Base-by-base conservation (phyloP, 1,139 yeast genomes). In the Yamadazyma dendronema region DNA sequence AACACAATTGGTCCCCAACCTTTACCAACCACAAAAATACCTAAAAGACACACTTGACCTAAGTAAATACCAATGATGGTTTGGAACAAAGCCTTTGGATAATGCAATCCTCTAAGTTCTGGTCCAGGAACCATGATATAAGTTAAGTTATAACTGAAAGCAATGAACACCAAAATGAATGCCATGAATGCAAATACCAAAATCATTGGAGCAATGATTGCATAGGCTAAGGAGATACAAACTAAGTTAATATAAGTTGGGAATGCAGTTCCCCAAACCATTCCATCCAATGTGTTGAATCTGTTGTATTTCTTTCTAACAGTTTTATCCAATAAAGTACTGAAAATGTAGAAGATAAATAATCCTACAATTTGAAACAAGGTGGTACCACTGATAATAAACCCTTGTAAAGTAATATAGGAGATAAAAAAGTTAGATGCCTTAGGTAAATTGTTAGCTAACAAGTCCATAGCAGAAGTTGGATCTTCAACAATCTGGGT, bases 1-100 rank as follows among this genome's bases (percentile, higher is more conserved):
- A 92, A 65, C 12, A 77, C 90, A 47, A 90, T 75, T 33, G 96
- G 95, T 28, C 96, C 97, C 96, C 96, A 90, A 40, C 95, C 86
- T 71, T 88, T 87, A 46, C 95, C 94, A 53, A 89, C 88, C 19
- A 81, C 87, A 57, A 89, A 88, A 46, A 92, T 69, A 39, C 95
- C 97, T 47, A 90, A 64, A 54, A 92, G 56, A 66, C 96, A 87
- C 23, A 89, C 61, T 61, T 92, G 92, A 15, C 94, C 95, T 47
- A 92, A 62, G 59, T 92, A 92, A 32, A 92, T 62, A 40, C 97
- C 97, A 29, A 85, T 82, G 55, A 92, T 80, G 0, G 92, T 81
- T 63, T 92, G 96, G 62, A 82, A 84, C 44, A 92, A 66, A 2
- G 97, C 97, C 48, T 83, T 75, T 39, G 96, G 95, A 58, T 88